Conservation (phyloP, 192 early-diverging fungal species). For the Coemansia sp. region DNA sequence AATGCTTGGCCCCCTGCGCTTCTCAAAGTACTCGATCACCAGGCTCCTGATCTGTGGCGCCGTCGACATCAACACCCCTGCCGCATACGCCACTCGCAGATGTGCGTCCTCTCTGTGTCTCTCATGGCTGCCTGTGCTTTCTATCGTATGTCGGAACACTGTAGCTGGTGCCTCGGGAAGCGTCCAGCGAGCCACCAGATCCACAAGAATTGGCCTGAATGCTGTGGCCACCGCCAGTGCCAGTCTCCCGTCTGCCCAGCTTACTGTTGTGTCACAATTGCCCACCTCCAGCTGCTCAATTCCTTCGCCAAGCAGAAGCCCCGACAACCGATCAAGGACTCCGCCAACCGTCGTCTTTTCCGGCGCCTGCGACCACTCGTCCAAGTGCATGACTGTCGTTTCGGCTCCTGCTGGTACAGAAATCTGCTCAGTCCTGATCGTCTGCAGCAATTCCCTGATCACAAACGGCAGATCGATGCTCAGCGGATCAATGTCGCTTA, state of each 20-base stretch:
- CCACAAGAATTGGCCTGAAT: constrained; percentile 76
- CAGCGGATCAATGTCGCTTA: constrained; percentile 43
- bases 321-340: constrained; percentile 27
- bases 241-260: constrained; percentile 43
- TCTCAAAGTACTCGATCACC: constrained; percentile 31
- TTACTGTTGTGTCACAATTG: background rate
- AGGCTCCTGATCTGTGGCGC: constrained; percentile 73
- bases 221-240: constrained; percentile 28
- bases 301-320: constrained; percentile 36
- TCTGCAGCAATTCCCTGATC: constrained; percentile 8
- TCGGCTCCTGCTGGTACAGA: constrained; percentile 6
- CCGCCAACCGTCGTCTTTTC: constrained; percentile 3
- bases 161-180: constrained; percentile 42
- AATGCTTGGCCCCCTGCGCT: constrained; percentile 4
- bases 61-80: constrained; percentile 62
- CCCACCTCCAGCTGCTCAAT: background rate
- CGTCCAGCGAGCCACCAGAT: constrained; percentile 78
- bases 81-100: constrained; percentile 54
- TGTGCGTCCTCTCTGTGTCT: constrained; percentile 29
- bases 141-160: constrained; percentile 23
- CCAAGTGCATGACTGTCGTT: constrained; percentile 11
- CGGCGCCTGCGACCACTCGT: constrained; percentile 24
- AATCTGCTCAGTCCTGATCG: constrained; percentile 2
- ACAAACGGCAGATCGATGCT: constrained; percentile 46
- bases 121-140: background rate